Base-by-base conservation (phyloP, 495 filamentous ascomycete species). In the Penicillium ochrochloron region DNA sequence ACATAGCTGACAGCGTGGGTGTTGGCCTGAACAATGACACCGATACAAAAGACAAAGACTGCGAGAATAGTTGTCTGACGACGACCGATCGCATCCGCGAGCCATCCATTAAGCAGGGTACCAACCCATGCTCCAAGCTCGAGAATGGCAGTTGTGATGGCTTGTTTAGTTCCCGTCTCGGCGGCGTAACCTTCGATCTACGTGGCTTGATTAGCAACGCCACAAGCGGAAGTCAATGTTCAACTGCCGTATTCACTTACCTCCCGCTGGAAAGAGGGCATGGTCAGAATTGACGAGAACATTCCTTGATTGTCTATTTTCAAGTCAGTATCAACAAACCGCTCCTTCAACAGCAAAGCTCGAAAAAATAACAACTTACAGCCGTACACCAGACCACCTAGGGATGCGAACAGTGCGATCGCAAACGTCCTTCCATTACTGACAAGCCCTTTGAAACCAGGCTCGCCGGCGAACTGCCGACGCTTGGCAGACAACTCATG, bases 361-460 rank as follows among this genome's bases (percentile, higher is more conserved):
- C 7, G 12, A 19, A 25, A 35, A 0, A 41, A 12, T 21, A 0
- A 8, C 3, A 19, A 23, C 60, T 44, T 35, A 52, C 62, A 67
- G 29, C 66, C 66, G 34, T 68, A 68, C 42, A 68, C 59, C 33
- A 68, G 56, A 59, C 66, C 63, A 33, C 66, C 66, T 1, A 68
- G 53, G 31, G 66, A 68, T 23, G 66, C 66, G 33, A 68, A 68
- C n/a, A 66, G 27, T 3, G 63, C 63, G 44, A 66, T 61, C 9
- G 59, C 59, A 15, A 66, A 66, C 15, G 53, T 61, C 41, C 59
- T 39, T 17, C 35, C 37, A 42, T 66, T 66, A 27, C 48, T 57
- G 34, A 66, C 21, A 2, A 66, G 63, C 10, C 63, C 63, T 34
- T 61, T 66, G 33, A 66, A 34, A 48, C 63, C 63, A 15, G 63